Evolutionary conservation across 2,329 filamentous ascomycete species (phyloP), one percentile per base, ranked within the genome.

Genomic region (Pseudogymnoascus sp.): DNA sequence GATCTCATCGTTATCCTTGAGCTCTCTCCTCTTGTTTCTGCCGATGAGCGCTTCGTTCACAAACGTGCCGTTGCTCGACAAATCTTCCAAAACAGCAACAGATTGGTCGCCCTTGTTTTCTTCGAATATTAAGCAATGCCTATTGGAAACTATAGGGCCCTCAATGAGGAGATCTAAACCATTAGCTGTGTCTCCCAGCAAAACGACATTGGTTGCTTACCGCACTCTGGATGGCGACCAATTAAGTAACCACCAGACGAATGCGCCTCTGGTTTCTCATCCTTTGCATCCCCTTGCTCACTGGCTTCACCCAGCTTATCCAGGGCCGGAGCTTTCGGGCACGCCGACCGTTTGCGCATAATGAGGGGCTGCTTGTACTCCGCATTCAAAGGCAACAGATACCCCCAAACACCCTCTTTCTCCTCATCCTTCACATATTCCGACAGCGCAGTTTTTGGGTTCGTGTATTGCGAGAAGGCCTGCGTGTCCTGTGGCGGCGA

Each of bases 61-160:
- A 73, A 92, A 99, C 0, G 95, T 99, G 60, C 94, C 94, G 73
- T 99, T 99, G 72, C 87, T 94, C 5, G 94, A 99, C 18, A 97
- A 78, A 74, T 99, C 94, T 74, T 99, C 92, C 4, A 99, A 76
- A 11, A 97, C 83, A 7, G 91, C 93, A 44, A 85, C 81, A 67
- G 80, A 82, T 74, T 84, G 79, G 14, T 77, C 75, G 8, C 78
- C 81, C 67, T 83, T 83, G 65, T 84, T 84, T 71, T 85, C 82
- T 21, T 77, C 80, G 70, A 89, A 90, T 1, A 91, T 68, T 7
- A 90, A 76, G 67, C 87, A 91, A 74, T 92, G 90, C 3, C 92
- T 84, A 72, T 97, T 97, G 16, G 92, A 97, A 47, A 97, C 87
- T 4, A 90, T 90, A 1, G 86, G 87, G 60, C 90, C 87, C 63